These are phyloP conservation scores for Aspergillus persii DNA, from an alignment of 2,329 filamentous ascomycete genomes.

Conservation along the genomic window DNA sequence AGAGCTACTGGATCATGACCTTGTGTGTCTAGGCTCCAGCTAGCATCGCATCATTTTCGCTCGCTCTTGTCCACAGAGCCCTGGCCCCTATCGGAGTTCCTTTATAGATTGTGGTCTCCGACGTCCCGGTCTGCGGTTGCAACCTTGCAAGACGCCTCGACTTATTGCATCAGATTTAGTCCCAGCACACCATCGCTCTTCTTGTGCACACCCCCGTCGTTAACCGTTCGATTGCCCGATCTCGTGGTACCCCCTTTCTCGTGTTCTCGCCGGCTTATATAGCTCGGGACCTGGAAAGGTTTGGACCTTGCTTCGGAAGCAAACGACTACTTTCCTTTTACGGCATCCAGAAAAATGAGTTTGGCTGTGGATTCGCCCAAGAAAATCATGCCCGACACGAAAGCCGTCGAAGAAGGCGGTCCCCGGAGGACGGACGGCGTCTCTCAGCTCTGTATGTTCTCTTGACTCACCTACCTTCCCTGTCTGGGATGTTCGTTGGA, in stretches of 20 bases:
- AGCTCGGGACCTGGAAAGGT: not conserved
- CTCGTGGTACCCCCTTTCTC: not conserved
- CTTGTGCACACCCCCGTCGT: constrained; percentile 11
- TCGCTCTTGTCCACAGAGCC: not conserved
- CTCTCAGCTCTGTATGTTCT: constrained; percentile 31
- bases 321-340: not conserved
- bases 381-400: constrained; percentile 19
- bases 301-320: constrained; percentile 12
- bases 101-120: not conserved
- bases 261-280: constrained; percentile 1
- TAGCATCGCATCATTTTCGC: constrained; percentile 5
- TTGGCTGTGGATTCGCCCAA: constrained; percentile 12
- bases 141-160: not conserved
- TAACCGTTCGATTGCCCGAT: constrained; percentile 4
- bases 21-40: not conserved
- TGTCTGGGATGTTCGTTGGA: not conserved
- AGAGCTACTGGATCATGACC: not conserved
- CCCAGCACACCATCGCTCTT: constrained; percentile 29
- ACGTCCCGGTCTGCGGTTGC: not conserved
- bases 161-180: constrained; percentile 31
- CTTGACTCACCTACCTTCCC: not conserved
- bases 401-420: constrained; percentile 20
- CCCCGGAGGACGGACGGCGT: constrained; percentile 32
- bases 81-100: not conserved
- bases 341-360: not conserved